Evolutionary conservation across 148 eudicot genomes (phyloP).

Genomic region (Vaccinium macrocarpon): DNA sequence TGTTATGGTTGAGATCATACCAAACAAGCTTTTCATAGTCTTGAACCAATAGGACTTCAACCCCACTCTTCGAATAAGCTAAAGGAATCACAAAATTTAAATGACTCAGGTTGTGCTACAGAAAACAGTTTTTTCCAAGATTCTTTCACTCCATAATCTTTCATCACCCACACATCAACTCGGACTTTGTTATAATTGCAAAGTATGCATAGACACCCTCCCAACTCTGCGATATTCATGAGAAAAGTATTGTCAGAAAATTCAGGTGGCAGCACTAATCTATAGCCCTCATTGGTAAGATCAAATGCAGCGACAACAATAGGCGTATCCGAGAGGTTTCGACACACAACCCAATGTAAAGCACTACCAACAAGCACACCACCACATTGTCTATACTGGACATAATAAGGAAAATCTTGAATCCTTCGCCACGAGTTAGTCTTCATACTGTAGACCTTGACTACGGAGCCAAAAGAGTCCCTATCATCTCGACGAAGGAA

Average conservation of each 20-base stretch:
- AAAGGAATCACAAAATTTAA: not conserved
- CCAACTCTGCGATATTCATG: constrained; percentile 19
- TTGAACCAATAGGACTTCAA: not conserved
- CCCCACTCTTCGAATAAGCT: not conserved
- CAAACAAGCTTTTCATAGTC: not conserved
- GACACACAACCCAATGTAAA: constrained; percentile 36
- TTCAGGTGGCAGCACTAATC: constrained; percentile 23
- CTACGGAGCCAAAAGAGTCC: constrained; percentile 16
- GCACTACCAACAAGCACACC: constrained; percentile 25
- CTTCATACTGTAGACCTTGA: constrained; percentile 35
- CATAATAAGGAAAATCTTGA: constrained; percentile 25
- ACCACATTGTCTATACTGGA: constrained; percentile 2
- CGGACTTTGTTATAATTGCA: not conserved
- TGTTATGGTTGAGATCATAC: not conserved
- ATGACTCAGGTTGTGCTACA: not conserved
- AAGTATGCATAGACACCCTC: constrained; percentile 19
- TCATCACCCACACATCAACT: constrained; percentile 31
- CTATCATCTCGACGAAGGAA: not conserved
- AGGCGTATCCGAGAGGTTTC: not conserved
- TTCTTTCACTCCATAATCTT: not conserved
- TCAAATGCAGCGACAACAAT: constrained; percentile 28
- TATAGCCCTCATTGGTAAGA: constrained; percentile 26
- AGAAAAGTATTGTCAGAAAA: not conserved
- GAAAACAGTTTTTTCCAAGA: not conserved
- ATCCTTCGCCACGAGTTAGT: constrained; percentile 18